Conservation (phyloP, 257 asterid species). For the Gynochthodes officinalis region DNA sequence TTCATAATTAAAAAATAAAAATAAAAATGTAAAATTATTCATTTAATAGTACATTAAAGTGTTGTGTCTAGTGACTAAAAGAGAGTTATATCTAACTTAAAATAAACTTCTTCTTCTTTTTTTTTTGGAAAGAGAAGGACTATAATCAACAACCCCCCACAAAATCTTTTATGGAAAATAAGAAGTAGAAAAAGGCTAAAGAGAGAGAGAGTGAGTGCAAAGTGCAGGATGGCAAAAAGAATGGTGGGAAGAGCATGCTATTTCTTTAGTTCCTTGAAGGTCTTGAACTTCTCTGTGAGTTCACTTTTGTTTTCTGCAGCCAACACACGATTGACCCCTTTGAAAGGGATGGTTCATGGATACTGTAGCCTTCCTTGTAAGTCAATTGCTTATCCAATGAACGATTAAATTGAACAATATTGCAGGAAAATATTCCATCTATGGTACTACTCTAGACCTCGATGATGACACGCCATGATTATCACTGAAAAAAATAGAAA, state of each 20-base stretch:
- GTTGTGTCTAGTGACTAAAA: too few relatives aligned
- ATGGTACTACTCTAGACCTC: too few relatives aligned
- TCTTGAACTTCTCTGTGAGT: not conserved
- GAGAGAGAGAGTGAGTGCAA: not conserved
- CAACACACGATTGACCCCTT: not conserved
- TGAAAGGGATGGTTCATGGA: constrained; percentile 5
- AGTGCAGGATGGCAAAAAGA: not conserved
- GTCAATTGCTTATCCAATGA: constrained; percentile 9
- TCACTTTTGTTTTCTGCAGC: not conserved
- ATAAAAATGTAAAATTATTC: too few relatives aligned
- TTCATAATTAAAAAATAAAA: too few relatives aligned
- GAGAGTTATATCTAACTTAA: too few relatives aligned
- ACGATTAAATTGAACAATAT: too few relatives aligned
- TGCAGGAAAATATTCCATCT: too few relatives aligned
- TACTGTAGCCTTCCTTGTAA: not conserved
- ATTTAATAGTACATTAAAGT: too few relatives aligned
- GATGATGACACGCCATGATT: not conserved
- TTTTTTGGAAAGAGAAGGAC: too few relatives aligned
- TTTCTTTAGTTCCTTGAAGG: constrained; percentile 1
- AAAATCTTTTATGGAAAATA: too few relatives aligned
- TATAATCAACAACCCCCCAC: too few relatives aligned
- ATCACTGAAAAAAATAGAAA: not conserved
- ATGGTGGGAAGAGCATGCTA: constrained; percentile 7
- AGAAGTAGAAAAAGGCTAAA: not conserved
- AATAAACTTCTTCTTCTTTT: too few relatives aligned